Evolutionary conservation across 768 basidiomycete genomes (phyloP).

Genomic region (Amanita muscaria): DNA sequence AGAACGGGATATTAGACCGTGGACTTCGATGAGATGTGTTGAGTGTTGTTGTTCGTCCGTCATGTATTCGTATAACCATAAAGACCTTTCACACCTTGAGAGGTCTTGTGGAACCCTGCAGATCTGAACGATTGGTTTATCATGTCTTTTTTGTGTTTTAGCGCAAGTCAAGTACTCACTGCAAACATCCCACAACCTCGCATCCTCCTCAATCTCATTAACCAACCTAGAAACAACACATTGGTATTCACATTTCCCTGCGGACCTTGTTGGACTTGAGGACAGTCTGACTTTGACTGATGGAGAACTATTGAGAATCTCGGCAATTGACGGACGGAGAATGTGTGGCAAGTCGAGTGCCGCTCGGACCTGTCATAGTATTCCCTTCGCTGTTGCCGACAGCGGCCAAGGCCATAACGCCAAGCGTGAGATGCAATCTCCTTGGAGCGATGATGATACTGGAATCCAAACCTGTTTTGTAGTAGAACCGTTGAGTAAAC

Average conservation of each 20-base stretch:
- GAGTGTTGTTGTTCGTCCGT: slow-evolving; percentile 33
- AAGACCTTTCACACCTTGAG: slow-evolving; percentile 42
- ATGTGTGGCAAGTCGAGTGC: slow-evolving; percentile 37
- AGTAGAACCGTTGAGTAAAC: too few species aligned
- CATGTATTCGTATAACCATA: neutral
- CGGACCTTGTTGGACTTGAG: slow-evolving; percentile 23
- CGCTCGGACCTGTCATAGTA: too few species aligned
- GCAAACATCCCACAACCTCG: slow-evolving; percentile 21
- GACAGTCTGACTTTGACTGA: slow-evolving; percentile 31
- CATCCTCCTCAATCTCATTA: slow-evolving; percentile 18
- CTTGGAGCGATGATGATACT: slow-evolving; percentile 49
- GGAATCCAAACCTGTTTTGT: slow-evolving; percentile 49
- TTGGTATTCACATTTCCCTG: slow-evolving; percentile 29
- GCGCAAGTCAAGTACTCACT: slow-evolving; percentile 20
- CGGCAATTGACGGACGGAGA: slow-evolving; percentile 34
- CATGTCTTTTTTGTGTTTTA: slow-evolving; percentile 22
- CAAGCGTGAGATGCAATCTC: slow-evolving; percentile 66
- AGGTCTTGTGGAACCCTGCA: slow-evolving; percentile 37
- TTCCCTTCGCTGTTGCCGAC: slow-evolving; percentile 27
- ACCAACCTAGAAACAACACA: slow-evolving; percentile 49
- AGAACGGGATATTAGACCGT: slow-evolving; percentile 25
- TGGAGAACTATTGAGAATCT: slow-evolving; percentile 23
- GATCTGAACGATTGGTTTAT: slow-evolving; percentile 31
- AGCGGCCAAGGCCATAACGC: slow-evolving; percentile 68
- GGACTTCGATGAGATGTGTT: slow-evolving; percentile 40